These are phyloP conservation scores for Fusarium guadeloupense DNA, from an alignment of 2,329 filamentous ascomycete genomes.

Conservation along the genomic window DNA sequence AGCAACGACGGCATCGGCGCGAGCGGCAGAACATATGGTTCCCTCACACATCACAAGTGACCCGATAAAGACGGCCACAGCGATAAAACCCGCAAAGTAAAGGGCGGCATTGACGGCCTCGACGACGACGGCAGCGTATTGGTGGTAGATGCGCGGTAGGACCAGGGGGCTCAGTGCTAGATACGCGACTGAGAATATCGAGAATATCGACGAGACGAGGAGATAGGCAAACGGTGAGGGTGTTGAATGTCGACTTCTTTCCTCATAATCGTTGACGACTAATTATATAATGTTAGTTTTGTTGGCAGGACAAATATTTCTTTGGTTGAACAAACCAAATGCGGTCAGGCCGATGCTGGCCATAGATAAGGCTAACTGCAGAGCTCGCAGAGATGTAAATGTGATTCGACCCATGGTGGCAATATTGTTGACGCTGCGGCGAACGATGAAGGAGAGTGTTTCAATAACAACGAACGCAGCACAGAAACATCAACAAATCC, in stretches of 20 bases:
- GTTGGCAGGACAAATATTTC: background rate
- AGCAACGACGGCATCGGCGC: slow-evolving; percentile 63
- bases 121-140: slow-evolving; percentile 58
- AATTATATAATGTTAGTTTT: slow-evolving; percentile 9
- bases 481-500: background rate
- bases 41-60: slow-evolving; percentile 66
- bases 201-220: slow-evolving; percentile 63
- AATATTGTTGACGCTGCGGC: background rate
- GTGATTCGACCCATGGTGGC: slow-evolving; percentile 31
- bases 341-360: slow-evolving; percentile 40
- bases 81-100: slow-evolving; percentile 69
- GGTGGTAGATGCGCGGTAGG: slow-evolving; percentile 56
- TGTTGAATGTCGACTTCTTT: slow-evolving; percentile 60
- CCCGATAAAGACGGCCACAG: slow-evolving; percentile 65
- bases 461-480: background rate
- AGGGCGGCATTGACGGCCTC: slow-evolving; percentile 64
- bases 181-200: slow-evolving; percentile 63
- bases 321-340: slow-evolving; percentile 30
- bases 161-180: slow-evolving; percentile 61
- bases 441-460: background rate
- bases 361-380: slow-evolving; percentile 38
- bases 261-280: slow-evolving; percentile 70
- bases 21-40: slow-evolving; percentile 64
- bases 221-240: slow-evolving; percentile 68
- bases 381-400: slow-evolving; percentile 32